Percentiles rank a stretch among this genome's conserved stretches.
phyloP scores from a whole-genome alignment of 1,284 basidiomycete genomes.

The Ustilago loliicola region DNA sequence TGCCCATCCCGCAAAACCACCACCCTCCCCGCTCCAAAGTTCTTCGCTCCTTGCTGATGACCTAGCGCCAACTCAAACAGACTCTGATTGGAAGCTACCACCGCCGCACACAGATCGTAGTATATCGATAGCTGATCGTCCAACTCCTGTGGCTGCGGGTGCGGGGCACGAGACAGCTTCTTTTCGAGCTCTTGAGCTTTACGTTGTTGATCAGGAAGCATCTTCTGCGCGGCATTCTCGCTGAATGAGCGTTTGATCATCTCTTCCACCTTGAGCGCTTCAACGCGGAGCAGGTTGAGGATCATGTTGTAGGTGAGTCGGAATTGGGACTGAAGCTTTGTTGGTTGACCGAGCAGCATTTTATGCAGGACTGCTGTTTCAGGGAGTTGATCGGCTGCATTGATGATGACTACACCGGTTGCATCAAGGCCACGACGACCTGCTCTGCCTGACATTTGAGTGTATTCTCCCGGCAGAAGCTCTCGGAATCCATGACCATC shows the following conservation, averaged over 20 bases:
- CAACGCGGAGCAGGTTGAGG: conserved; percentile 93
- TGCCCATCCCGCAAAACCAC: conserved; percentile 82
- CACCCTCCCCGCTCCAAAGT: conserved; percentile 81
- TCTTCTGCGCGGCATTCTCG: conserved; percentile 92
- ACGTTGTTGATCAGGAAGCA: conserved; percentile 92
- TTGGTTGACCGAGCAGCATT: conserved; percentile 94
- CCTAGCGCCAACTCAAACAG: conserved; percentile 78
- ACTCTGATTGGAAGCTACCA: conserved; percentile 78
- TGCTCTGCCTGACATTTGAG: conserved; percentile 98
- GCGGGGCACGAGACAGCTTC: conserved; percentile 77
- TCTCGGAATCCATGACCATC: conserved; percentile 93
- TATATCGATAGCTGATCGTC: conserved; percentile 79
- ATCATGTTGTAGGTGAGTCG: conserved; percentile 99
- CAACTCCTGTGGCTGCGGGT: conserved; percentile 75
- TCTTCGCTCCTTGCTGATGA: conserved; percentile 79
- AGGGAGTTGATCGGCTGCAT: conserved; percentile 82
- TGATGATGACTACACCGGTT: conserved; percentile 94
- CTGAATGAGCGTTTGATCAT: conserved; percentile 99
- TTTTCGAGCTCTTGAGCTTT: conserved; percentile 81
- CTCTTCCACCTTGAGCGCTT: conserved; percentile 95
- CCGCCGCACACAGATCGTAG: conserved; percentile 82
- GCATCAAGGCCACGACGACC: conserved; percentile 94
- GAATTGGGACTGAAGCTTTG: conserved; percentile 96
- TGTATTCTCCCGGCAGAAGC: conserved; percentile 77
- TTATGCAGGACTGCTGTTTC: conserved; percentile 75